Base-by-base conservation (phyloP, 305 asterid species). In the Fraxinus xanthoxyloides region DNA sequence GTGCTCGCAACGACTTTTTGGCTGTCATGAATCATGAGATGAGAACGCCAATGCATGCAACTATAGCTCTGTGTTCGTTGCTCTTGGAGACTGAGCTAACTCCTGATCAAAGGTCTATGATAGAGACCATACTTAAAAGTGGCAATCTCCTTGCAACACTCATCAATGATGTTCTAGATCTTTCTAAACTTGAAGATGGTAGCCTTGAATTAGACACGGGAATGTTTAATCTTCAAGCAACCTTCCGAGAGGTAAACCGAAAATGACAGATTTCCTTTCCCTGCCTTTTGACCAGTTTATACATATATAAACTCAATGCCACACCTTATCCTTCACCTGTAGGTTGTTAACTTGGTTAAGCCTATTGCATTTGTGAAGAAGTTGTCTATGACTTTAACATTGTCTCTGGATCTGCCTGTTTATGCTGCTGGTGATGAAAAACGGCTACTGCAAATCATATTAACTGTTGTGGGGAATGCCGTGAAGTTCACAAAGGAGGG, bases 1-100 rank as follows among this genome's bases (percentile, higher is more conserved):
- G 86, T 80, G 97, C 95, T 51, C 89, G 92, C 77, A 91, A 93
- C 32, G 94, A 92, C 88, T 93, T 93, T 85, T 84, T 93, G 72
- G 90, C 93, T 72, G 96, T 92, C 83, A 92, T 93, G 94, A 93
- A 92, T 76, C 97, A 92, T 82, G 97, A 93, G 89, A 93, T 93
- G 97, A 86, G 92, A 74, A 93, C 92, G n/a, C 95, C 97, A 4
- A 90, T 91, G 92, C 92, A 93, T 78, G 94, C 93, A 19, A 86
- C 91, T 56, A 85, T 93, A 23, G 89, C 94, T 75, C 87, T 93
- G 34, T 90, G 94, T 82, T 93, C 94, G 46, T 82, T 92, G 83
- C 95, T 92, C 75, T 87, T 92, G 84, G 97, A 93, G 86, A 89
- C 94, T 51, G 94, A 89, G 81, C 87, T 92, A 65, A 82, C 91